Evolutionary conservation across 2,329 filamentous ascomycete species (phyloP).

Genomic region (Pseudogymnoascus sp.): DNA sequence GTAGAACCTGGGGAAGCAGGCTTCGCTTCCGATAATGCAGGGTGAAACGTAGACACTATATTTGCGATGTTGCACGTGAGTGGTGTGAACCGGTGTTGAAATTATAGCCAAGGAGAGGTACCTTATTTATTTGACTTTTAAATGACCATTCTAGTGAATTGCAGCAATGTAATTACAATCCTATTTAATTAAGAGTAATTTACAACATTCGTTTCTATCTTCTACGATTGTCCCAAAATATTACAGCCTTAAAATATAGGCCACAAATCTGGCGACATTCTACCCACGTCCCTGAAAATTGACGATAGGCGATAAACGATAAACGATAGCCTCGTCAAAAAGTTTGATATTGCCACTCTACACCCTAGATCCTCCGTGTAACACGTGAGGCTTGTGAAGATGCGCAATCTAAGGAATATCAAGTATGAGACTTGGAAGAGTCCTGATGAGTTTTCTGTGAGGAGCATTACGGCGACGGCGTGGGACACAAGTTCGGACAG

Average conservation of each 20-base stretch:
- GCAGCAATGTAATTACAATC: neutral
- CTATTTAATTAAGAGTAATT: neutral
- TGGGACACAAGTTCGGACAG: conserved; percentile 79
- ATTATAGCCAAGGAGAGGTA: neutral
- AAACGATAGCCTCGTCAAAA: neutral
- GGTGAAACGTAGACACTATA: neutral
- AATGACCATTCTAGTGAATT: neutral
- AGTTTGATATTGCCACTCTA: conserved; percentile 4
- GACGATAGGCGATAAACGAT: conserved; percentile 6
- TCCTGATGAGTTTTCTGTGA: conserved; percentile 38
- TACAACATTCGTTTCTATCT: neutral
- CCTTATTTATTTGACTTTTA: neutral
- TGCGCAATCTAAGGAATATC: conserved; percentile 84
- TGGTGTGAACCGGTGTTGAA: neutral
- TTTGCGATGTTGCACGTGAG: neutral
- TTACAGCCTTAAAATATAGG: neutral
- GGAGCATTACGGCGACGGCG: conserved; percentile 65
- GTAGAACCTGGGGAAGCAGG: conserved; percentile 6
- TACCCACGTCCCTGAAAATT: conserved; percentile 2
- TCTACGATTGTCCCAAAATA: neutral
- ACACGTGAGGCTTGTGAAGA: conserved; percentile 32
- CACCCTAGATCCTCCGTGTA: neutral
- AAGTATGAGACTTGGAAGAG: conserved; percentile 59
- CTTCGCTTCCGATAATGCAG: neutral
- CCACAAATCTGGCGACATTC: neutral